phyloP scores from a whole-genome alignment of 1,284 basidiomycete genomes.

The Cryptococcus neoformans region DNA sequence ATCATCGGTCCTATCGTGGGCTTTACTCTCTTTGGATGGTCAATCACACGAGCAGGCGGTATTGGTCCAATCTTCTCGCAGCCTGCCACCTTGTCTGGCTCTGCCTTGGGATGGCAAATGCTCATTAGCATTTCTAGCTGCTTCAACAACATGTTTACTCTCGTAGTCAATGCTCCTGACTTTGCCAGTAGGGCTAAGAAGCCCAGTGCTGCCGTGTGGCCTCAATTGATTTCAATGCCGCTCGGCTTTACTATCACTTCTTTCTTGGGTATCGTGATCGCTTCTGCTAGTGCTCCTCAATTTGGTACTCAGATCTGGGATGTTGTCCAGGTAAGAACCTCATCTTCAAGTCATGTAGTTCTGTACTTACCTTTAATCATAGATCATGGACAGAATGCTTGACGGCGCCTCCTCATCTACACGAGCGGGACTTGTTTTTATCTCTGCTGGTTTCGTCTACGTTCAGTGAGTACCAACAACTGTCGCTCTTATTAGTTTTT shows the following conservation, averaged over 20 bases:
- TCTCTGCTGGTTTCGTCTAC: slow-evolving; percentile 54
- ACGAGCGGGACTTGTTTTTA: slow-evolving; percentile 56
- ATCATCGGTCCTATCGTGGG: slow-evolving; percentile 64
- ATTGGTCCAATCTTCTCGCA: slow-evolving; percentile 75
- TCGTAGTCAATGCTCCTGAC: slow-evolving; percentile 60
- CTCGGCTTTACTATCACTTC: slow-evolving; percentile 71
- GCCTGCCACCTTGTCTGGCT: slow-evolving; percentile 64
- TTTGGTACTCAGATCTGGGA: slow-evolving; percentile 78
- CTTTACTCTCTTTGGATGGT: slow-evolving; percentile 77
- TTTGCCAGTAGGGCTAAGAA: slow-evolving; percentile 70
- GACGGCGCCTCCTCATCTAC: slow-evolving; percentile 23
- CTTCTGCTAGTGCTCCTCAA: slow-evolving; percentile 70
- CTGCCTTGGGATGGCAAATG: slow-evolving; percentile 74
- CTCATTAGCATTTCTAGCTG: slow-evolving; percentile 70
- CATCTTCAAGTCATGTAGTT: neutral
- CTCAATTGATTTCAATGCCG: slow-evolving; percentile 71
- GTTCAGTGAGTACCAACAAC: slow-evolving; percentile 22
- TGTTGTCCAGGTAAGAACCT: slow-evolving; percentile 25
- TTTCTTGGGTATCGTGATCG: slow-evolving; percentile 80
- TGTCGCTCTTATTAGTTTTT: too few relatives aligned
- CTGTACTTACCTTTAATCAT: neutral
- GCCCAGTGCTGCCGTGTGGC: slow-evolving; percentile 64
- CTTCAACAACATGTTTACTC: slow-evolving; percentile 18
- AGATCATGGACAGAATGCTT: slow-evolving; percentile 42
- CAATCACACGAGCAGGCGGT: slow-evolving; percentile 71